Percentiles rank a stretch among this genome's conserved stretches.
Evolutionary conservation across 1,284 basidiomycete genomes (phyloP).

Genomic region (Pseudozyma tsukubaensis): DNA sequence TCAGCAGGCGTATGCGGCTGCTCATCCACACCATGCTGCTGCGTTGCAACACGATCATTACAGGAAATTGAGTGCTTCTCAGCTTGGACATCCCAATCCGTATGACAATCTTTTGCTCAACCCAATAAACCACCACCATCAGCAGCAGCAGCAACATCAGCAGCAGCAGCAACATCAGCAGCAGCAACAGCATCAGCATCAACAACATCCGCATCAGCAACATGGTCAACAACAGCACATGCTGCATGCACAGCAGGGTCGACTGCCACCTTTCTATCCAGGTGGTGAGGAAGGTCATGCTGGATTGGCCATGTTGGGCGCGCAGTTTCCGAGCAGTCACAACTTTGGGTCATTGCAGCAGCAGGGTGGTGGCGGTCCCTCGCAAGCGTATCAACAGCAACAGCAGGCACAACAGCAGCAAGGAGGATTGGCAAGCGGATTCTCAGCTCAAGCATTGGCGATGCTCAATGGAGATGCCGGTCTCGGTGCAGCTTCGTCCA

Average conservation of each 20-base stretch:
- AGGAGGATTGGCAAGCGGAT: conserved; percentile 8
- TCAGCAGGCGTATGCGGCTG: conserved; percentile 14
- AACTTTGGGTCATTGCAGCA: conserved; percentile 42
- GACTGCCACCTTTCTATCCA: conserved; percentile 28
- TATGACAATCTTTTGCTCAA: conserved; percentile 34
- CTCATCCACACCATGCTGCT: conserved; percentile 4
- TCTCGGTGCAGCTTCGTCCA: conserved; percentile 21
- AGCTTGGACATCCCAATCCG: conserved; percentile 19
- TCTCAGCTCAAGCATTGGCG: conserved; percentile 31
- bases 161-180: conserved; percentile 20
- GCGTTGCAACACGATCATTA: conserved; percentile 12
- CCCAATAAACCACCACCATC: conserved; percentile 13
- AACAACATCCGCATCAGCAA: conserved; percentile 12
- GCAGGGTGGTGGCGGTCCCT: background rate
- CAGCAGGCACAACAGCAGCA: conserved; percentile 12
- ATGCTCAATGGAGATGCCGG: conserved; percentile 44
- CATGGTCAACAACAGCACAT: conserved; percentile 1
- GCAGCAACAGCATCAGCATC: conserved; percentile 9
- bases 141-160: conserved; percentile 11
- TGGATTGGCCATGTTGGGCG: conserved; percentile 40
- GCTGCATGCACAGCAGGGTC: conserved; percentile 11
- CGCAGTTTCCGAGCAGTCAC: conserved; percentile 55
- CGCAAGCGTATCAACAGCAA: conserved; percentile 10
- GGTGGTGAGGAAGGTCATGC: conserved; percentile 18
- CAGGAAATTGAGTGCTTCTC: conserved; percentile 17